Evolutionary conservation across 768 basidiomycete species (phyloP).

Genomic region (Favolaschia claudopus): DNA sequence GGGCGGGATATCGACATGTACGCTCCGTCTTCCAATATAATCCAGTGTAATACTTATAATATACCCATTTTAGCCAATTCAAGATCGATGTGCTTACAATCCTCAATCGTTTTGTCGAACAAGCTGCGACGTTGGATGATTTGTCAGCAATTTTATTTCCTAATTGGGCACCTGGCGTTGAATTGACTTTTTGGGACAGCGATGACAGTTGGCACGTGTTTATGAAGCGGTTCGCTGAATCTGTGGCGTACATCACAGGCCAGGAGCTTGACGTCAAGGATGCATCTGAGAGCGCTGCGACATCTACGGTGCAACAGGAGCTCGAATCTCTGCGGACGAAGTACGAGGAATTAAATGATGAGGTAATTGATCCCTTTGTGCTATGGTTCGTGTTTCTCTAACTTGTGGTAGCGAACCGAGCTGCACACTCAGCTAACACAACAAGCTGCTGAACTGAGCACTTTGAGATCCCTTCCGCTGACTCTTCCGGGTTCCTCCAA

Average conservation of each 20-base stretch:
- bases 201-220: conserved; percentile 70
- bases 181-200: conserved; percentile 45
- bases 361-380: conserved; percentile 58
- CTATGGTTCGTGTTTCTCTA: background rate
- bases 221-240: conserved; percentile 63
- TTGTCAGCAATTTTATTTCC: conserved; percentile 53
- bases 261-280: conserved; percentile 61
- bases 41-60: background rate
- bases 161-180: background rate
- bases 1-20: conserved; percentile 68
- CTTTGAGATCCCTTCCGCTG: conserved; percentile 61
- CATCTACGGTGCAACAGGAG: conserved; percentile 63
- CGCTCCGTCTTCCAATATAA: conserved; percentile 33
- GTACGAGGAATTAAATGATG: conserved; percentile 70
- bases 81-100: conserved; percentile 66
- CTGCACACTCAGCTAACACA: conserved; percentile 64
- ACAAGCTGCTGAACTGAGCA: conserved; percentile 73
- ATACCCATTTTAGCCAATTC: conserved; percentile 53
- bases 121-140: conserved; percentile 62
- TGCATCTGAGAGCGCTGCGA: conserved; percentile 41
- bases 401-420: conserved; percentile 50
- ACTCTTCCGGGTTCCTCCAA: conserved; percentile 47
- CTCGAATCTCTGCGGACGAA: conserved; percentile 63
- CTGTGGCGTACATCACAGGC: conserved; percentile 72
- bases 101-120: conserved; percentile 69